Percentiles rank a stretch among this genome's conserved stretches.
Evolutionary conservation across 139 green algal genomes (phyloP).

Genomic region (Coelastrella sp.): DNA sequence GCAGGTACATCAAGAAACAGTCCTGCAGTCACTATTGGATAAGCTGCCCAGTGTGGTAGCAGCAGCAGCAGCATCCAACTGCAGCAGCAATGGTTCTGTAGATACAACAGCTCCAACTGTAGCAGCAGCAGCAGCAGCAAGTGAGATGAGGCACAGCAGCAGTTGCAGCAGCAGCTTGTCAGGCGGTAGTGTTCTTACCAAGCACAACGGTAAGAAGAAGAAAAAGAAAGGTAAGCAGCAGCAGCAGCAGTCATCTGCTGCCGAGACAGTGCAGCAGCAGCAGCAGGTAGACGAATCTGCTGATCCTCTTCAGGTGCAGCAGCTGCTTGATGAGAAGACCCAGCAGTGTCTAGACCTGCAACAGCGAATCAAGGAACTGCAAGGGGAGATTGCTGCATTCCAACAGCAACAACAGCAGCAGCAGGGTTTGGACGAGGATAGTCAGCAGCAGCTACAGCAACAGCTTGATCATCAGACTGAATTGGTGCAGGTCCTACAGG

Average conservation of each 20-base stretch:
- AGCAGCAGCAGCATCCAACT: no score
- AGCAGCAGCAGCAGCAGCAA: background rate
- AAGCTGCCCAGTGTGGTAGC: no score
- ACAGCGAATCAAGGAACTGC: no score
- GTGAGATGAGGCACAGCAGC: background rate
- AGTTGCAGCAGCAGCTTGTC: conserved; percentile 9
- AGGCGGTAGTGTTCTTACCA: background rate
- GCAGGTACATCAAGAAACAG: no score
- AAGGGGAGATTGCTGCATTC: background rate
- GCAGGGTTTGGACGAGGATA: background rate
- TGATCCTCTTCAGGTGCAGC: background rate
- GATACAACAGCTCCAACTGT: background rate
- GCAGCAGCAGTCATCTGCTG: background rate
- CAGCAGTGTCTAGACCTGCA: background rate
- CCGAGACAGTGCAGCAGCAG: conserved; percentile 22
- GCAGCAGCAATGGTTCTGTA: no score
- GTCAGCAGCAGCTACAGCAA: background rate
- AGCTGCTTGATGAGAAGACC: background rate
- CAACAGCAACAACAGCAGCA: conserved; percentile 19
- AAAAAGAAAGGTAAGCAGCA: conserved; percentile 19
- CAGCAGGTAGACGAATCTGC: background rate
- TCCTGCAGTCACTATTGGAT: no score
- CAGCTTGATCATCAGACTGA: no score
- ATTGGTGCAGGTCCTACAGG: no score
- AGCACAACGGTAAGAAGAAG: conserved; percentile 6